Evolutionary conservation across 495 filamentous ascomycete species (phyloP).

Genomic region (Trichoderma erinaceum): DNA sequence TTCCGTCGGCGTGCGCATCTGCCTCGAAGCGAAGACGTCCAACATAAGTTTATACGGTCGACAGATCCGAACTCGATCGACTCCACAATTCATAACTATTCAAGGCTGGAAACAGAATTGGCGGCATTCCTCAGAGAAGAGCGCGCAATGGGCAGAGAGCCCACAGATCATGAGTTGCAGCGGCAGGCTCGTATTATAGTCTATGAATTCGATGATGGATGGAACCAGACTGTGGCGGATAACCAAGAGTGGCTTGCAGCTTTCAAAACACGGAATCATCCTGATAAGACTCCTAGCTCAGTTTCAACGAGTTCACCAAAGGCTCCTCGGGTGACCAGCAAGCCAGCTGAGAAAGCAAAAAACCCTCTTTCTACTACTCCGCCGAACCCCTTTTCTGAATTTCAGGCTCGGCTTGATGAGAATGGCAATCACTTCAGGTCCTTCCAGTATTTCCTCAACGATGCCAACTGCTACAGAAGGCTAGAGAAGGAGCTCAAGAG

Average conservation of each 20-base stretch:
- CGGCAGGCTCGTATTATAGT: conserved; percentile 57
- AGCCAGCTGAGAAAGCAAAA: background rate
- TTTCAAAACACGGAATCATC: conserved; percentile 36
- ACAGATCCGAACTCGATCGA: conserved; percentile 47
- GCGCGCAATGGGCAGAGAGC: conserved; percentile 43
- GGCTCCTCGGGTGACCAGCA: background rate
- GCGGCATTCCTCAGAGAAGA: conserved; percentile 48
- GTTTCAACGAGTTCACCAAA: conserved; percentile 17
- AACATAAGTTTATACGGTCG: conserved; percentile 37
- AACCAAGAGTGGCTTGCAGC: conserved; percentile 53
- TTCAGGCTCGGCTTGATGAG: conserved; percentile 3
- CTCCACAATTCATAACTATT: conserved; percentile 47
- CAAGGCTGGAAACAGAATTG: conserved; percentile 54
- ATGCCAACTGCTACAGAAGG: conserved; percentile 49
- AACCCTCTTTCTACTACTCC: background rate
- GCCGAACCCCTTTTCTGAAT: conserved; percentile 12
- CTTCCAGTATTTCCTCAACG: conserved; percentile 39
- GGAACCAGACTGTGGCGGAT: conserved; percentile 69
- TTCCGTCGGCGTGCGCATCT: conserved; percentile 45
- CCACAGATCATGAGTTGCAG: conserved; percentile 58
- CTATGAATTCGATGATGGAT: conserved; percentile 59
- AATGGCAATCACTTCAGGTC: conserved; percentile 21
- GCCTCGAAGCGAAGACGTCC: conserved; percentile 44
- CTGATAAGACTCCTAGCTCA: background rate
- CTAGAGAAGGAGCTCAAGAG: conserved; percentile 42